Percentiles rank a stretch among this genome's conserved stretches.
These are phyloP conservation scores for Trichoderma aggressivum DNA, from an alignment of 2,329 filamentous ascomycete genomes.

Conservation along the genomic window DNA sequence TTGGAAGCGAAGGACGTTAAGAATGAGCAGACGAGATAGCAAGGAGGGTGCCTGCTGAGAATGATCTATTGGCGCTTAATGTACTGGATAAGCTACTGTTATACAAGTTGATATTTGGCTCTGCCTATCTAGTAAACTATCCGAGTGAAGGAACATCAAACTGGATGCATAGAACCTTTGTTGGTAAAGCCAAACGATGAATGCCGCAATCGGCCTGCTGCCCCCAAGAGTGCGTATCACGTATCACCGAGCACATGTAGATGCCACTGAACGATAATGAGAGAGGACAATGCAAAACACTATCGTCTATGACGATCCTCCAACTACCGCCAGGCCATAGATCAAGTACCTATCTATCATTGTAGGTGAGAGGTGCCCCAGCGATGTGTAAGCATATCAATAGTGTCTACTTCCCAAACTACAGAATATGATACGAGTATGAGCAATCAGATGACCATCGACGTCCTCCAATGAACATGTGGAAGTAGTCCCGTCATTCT, in stretches of 20 bases:
- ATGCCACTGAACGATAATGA: background rate
- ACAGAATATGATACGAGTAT: background rate
- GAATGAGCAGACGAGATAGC: background rate
- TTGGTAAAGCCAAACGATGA: background rate
- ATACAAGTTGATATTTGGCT: background rate
- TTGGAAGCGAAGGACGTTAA: background rate
- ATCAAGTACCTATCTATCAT: background rate
- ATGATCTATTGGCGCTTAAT: background rate
- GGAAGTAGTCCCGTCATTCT: background rate
- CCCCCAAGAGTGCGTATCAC: background rate
- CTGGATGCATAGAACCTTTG: background rate
- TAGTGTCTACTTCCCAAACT: background rate
- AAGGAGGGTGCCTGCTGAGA: background rate
- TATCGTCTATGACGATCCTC: background rate
- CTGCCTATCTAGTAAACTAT: background rate
- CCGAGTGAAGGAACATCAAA: background rate
- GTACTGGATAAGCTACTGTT: background rate
- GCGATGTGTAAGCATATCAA: background rate
- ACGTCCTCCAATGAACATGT: background rate
- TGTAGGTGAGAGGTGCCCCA: background rate
- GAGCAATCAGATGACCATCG: background rate
- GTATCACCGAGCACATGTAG: background rate
- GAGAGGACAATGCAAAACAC: background rate
- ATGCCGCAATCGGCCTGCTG: background rate
- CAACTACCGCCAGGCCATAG: background rate